Base-by-base conservation (phyloP, 1,139 yeast species). In the Magnusiomyces suaveolens region DNA sequence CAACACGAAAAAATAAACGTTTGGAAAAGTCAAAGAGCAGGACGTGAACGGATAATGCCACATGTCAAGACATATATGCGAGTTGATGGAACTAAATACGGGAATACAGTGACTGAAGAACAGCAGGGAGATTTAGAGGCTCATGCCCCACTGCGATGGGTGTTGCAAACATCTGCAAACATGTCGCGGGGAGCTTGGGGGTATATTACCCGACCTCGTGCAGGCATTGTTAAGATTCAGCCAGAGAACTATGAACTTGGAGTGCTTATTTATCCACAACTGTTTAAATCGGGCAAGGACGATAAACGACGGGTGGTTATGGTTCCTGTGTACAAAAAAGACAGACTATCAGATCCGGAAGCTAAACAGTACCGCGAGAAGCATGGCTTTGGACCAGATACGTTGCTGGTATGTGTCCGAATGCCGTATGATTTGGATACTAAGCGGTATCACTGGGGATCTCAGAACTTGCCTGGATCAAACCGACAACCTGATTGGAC, bases 101-200 rank as follows among this genome's bases (percentile, higher is more conserved):
- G 41, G 16, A 36, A 36, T 3, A n/a, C 8, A 16, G 8, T 36
- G 41, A 3, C 41, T 3, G 41, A 36, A 16, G 41, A 36, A 16
- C 25, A 18, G 10, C 10, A 21, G 23, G 25, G 20, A 18, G 25
- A 41, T 4, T 4, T 20, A 25, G 49, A 46, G 6, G 53, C 55
- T 29, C 59, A 57, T 2, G 50, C 50, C 32, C 54, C 52, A 43
- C 56, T 68, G 12, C 57, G 57, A 23, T 69, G 72, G 71, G 48
- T 64, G 20, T 60, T 69, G 32, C 57, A 69, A 41, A 69, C 72
- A 12, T 66, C 70, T 1, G 72, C 72, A 32, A 69, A 69, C 55
- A 54, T 69, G 39, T 66, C 71, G 41, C 67, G 66, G 48, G 68
- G 63, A 46, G 73, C 72, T 0, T 69, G 73, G 73, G 73, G 73